Percentiles rank a stretch among this genome's conserved stretches.
phyloP scores from a whole-genome alignment of 352 stramenopile species.

The Elongisporangium senticosum region DNA sequence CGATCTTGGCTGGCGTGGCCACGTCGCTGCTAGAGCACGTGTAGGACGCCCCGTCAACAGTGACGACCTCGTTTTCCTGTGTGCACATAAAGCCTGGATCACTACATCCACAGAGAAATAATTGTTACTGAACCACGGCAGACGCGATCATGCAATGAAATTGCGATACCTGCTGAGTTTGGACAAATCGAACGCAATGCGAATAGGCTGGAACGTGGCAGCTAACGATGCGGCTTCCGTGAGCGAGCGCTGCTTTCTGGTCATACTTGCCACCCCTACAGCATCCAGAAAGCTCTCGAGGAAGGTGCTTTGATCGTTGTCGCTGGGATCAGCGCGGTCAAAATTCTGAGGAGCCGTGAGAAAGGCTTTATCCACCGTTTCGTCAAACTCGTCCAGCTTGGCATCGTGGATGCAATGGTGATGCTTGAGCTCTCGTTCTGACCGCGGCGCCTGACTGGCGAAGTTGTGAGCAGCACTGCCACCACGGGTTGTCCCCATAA shows the following conservation, averaged over 20 bases:
- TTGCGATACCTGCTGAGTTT: slow-evolving; percentile 46
- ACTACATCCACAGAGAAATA: slow-evolving; percentile 12
- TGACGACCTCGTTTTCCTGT: slow-evolving; percentile 37
- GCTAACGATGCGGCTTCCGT: slow-evolving; percentile 9
- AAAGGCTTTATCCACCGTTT: slow-evolving; percentile 29
- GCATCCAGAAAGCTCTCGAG: slow-evolving; percentile 37
- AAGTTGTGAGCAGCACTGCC: neutral
- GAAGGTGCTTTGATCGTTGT: slow-evolving; percentile 14
- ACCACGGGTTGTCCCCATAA: neutral
- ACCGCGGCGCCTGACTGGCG: neutral
- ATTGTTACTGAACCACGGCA: neutral
- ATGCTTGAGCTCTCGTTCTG: slow-evolving; percentile 13
- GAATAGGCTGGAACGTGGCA: slow-evolving; percentile 56
- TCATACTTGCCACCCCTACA: slow-evolving; percentile 21
- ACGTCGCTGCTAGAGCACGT: slow-evolving; percentile 48
- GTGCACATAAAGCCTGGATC: slow-evolving; percentile 62
- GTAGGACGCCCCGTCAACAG: slow-evolving; percentile 43
- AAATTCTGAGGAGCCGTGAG: slow-evolving; percentile 29
- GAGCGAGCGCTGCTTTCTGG: slow-evolving; percentile 22
- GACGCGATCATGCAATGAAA: neutral
- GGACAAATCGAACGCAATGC: slow-evolving; percentile 72
- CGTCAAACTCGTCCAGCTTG: slow-evolving; percentile 43
- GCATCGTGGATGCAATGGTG: slow-evolving; percentile 74
- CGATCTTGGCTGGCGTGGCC: slow-evolving; percentile 55
- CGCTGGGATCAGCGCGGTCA: slow-evolving; percentile 7